These are phyloP conservation scores for Leccinum fuscescens DNA, from an alignment of 1,284 basidiomycete genomes.

Conservation along the genomic window DNA sequence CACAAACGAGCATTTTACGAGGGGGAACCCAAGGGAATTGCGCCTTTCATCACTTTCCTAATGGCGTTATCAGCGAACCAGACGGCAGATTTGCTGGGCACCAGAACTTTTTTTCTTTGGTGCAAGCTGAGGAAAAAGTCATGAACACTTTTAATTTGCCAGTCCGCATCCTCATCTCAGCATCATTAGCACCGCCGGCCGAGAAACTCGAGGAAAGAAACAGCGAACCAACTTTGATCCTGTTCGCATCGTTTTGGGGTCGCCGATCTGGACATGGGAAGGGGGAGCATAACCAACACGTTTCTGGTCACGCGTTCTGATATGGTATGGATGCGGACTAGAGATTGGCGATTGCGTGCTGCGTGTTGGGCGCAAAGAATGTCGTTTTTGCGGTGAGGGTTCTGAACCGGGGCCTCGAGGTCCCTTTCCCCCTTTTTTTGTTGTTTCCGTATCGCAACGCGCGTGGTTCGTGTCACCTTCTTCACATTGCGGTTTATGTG, in stretches of 20 bases:
- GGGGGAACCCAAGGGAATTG: conserved; percentile 11
- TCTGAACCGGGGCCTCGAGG: conserved; percentile 14
- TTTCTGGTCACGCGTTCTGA: conserved; percentile 19
- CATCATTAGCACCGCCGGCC: not conserved
- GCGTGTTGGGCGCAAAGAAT: conserved; percentile 17
- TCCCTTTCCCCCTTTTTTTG: not conserved
- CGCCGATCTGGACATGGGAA: not conserved
- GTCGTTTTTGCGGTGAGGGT: conserved; percentile 8
- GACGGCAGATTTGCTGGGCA: conserved; percentile 10
- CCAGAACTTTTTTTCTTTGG: conserved; percentile 1
- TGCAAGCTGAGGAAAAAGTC: not conserved
- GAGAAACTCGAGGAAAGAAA: not conserved
- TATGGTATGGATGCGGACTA: not conserved
- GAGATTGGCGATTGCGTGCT: conserved; percentile 1
- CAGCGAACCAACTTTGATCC: conserved; percentile 5
- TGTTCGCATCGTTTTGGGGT: conserved; percentile 1
- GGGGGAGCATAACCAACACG: conserved; percentile 11
- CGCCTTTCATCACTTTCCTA: conserved; percentile 16
- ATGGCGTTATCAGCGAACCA: conserved; percentile 23
- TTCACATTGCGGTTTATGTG: conserved; percentile 2
- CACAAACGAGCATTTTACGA: conserved; percentile 17
- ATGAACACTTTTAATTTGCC: conserved; percentile 1
- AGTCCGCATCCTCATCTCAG: not conserved
- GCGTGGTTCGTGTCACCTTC: not conserved
- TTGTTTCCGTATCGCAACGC: not conserved